Conservation (phyloP, 257 asterid species). For the Lavandula angustifolia region DNA sequence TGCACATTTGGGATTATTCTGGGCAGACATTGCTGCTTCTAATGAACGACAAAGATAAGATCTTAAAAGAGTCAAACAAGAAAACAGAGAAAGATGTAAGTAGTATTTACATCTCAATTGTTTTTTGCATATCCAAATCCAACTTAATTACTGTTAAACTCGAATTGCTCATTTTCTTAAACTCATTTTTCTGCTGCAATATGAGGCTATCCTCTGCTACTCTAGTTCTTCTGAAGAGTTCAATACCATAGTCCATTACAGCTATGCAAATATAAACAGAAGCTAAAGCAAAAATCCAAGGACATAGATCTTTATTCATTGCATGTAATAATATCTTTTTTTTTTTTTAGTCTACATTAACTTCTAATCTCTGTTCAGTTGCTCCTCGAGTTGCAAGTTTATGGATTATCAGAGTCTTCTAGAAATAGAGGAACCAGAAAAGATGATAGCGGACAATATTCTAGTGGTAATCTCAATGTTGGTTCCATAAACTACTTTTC, state of each 20-base stretch:
- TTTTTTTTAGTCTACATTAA: slow-evolving; percentile 8
- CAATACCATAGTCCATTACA: background rate
- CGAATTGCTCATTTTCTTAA: too few relatives aligned
- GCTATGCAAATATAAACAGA: background rate
- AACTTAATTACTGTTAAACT: slow-evolving; percentile 12
- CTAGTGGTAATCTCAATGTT: slow-evolving; percentile 72
- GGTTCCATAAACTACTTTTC: slow-evolving; percentile 41
- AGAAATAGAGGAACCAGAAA: slow-evolving; percentile 58
- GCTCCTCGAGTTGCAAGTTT: slow-evolving; percentile 94
- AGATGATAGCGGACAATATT: slow-evolving; percentile 47
- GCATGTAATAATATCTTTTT: slow-evolving; percentile 8
- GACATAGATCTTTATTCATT: slow-evolving; percentile 26
- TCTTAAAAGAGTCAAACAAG: slow-evolving; percentile 61
- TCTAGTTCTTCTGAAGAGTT: slow-evolving; percentile 19
- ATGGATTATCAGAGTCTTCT: slow-evolving; percentile 80
- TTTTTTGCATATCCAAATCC: slow-evolving; percentile 24
- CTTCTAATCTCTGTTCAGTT: slow-evolving; percentile 50
- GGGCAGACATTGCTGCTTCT: slow-evolving; percentile 74
- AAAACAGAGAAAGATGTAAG: slow-evolving; percentile 86
- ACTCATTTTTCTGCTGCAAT: background rate
- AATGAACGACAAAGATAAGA: slow-evolving; percentile 63
- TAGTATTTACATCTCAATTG: slow-evolving; percentile 22
- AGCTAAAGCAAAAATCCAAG: background rate
- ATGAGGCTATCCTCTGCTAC: slow-evolving; percentile 17
- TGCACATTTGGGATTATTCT: slow-evolving; percentile 91